Evolutionary conservation across 495 filamentous ascomycete genomes (phyloP).

Genomic region (Alectoria sarmentosa): DNA sequence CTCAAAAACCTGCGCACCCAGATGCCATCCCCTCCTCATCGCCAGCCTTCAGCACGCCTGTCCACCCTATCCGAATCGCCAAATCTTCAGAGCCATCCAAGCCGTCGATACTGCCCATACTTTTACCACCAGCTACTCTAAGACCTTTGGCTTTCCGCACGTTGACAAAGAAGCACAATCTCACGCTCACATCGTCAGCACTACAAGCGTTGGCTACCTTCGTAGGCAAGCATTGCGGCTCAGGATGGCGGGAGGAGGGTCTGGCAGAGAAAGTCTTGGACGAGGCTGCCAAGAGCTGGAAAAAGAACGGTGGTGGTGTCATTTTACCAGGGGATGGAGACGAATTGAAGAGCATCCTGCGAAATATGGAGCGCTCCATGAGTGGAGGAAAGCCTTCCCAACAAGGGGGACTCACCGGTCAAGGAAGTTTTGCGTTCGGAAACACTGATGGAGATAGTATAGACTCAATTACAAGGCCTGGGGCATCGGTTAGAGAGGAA

Average conservation of each 20-base stretch:
- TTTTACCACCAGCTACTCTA: constrained; percentile 78
- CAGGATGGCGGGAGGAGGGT: constrained; percentile 93
- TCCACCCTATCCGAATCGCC: constrained; percentile 53
- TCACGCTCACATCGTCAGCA: constrained; percentile 85
- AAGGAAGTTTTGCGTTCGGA: constrained; percentile 49
- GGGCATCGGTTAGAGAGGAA: constrained; percentile 44
- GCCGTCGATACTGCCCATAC: constrained; percentile 75
- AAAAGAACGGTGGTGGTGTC: constrained; percentile 69
- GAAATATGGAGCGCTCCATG: constrained; percentile 76
- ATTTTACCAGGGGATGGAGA: constrained; percentile 74
- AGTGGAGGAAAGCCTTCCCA: constrained; percentile 59
- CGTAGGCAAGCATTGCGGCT: constrained; percentile 86
- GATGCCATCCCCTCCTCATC: constrained; percentile 79
- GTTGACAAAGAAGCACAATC: constrained; percentile 94
- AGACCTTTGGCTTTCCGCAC: constrained; percentile 90
- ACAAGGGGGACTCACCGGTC: constrained; percentile 43
- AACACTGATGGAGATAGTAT: constrained; percentile 28
- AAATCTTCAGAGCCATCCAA: constrained; percentile 46
- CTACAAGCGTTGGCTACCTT: constrained; percentile 78
- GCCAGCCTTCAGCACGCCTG: constrained; percentile 79
- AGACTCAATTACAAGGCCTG: constrained; percentile 36
- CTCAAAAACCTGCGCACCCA: constrained; percentile 29
- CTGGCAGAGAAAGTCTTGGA: constrained; percentile 87
- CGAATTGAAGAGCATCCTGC: constrained; percentile 71
- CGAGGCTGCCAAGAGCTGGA: constrained; percentile 86